These are phyloP conservation scores for Pistacia atlantica DNA, from an alignment of 345 rosid species.

Conservation along the genomic window DNA sequence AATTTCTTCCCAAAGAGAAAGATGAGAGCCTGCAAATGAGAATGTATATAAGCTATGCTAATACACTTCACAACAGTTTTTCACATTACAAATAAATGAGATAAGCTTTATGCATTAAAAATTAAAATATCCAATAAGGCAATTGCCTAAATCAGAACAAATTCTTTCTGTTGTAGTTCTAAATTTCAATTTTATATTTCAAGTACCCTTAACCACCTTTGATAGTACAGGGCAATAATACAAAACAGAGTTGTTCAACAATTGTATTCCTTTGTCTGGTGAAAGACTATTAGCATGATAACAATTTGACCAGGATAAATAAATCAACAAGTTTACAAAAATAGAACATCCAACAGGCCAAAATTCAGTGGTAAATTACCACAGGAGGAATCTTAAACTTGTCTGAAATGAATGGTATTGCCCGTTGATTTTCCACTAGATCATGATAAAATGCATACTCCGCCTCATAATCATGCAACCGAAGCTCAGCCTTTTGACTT, in stretches of 20 bases:
- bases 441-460: constrained; percentile 75
- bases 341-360: constrained; percentile 9
- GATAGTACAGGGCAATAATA: constrained; percentile 24
- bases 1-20: background rate
- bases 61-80: background rate
- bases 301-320: constrained; percentile 5
- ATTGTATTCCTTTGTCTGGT: background rate
- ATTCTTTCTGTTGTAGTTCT: constrained; percentile 1
- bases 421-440: constrained; percentile 51
- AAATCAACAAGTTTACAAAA: constrained; percentile 10
- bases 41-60: background rate
- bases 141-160: constrained; percentile 1
- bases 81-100: background rate
- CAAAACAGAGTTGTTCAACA: constrained; percentile 14
- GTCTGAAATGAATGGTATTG: constrained; percentile 70
- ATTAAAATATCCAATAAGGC: background rate
- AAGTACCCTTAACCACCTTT: constrained; percentile 31
- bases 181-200: constrained; percentile 17
- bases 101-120: background rate
- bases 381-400: constrained; percentile 69
- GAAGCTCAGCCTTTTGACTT: constrained; percentile 82
- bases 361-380: constrained; percentile 56
- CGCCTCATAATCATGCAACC: constrained; percentile 80
- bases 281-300: constrained; percentile 21
- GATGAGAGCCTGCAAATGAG: background rate